Conservation (phyloP, 163 green algal genomes). For the Volvox carteri region DNA sequence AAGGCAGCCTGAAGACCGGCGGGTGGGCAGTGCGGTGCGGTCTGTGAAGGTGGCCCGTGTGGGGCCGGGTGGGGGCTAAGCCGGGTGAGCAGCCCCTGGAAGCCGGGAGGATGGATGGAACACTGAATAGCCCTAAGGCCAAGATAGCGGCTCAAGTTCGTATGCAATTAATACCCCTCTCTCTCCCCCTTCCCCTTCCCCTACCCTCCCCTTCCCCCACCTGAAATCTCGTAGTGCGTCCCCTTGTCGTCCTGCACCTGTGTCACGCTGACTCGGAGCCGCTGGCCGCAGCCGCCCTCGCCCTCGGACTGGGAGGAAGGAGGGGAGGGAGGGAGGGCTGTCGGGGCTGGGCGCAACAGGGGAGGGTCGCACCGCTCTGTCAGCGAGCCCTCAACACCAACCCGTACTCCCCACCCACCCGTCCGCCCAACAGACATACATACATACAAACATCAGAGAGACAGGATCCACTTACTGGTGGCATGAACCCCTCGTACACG, state of each 20-base stretch:
- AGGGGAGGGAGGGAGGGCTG: not conserved
- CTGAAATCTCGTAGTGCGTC: constrained; percentile 9
- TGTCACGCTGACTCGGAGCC: constrained; percentile 9
- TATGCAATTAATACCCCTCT: too few relatives aligned
- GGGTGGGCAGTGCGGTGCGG: not conserved
- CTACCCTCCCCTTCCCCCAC: not conserved
- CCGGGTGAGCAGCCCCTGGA: too few relatives aligned
- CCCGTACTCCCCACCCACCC: not conserved
- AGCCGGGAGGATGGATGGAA: too few relatives aligned
- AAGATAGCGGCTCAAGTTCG: too few relatives aligned
- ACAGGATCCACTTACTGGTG: not conserved
- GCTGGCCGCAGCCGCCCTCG: not conserved
- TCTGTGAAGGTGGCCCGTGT: too few relatives aligned
- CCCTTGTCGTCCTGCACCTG: constrained; percentile 29
- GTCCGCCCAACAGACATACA: too few relatives aligned
- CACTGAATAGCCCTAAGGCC: too few relatives aligned
- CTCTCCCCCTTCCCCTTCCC: not conserved
- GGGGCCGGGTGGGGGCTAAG: too few relatives aligned
- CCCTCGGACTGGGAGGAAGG: not conserved
- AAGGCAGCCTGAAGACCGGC: not conserved
- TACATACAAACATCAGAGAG: not conserved
- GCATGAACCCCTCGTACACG: constrained; percentile 7
- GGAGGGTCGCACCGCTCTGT: not conserved
- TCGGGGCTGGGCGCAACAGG: not conserved
- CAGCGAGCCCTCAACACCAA: not conserved